These are phyloP conservation scores for Sporisorium scitamineum DNA, from an alignment of 1,284 basidiomycete species.

Conservation along the genomic window DNA sequence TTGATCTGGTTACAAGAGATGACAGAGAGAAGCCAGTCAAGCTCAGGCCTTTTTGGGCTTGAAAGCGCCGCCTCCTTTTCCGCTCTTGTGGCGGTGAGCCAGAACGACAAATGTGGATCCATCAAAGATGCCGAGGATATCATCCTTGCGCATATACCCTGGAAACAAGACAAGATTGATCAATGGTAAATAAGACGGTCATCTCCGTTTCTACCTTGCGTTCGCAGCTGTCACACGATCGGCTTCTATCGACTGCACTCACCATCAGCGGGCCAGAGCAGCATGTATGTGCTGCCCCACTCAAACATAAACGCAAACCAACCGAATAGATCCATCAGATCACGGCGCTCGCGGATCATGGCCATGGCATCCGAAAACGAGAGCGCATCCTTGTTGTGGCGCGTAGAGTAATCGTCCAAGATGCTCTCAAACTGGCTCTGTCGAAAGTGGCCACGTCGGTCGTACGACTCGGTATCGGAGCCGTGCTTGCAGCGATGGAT, in stretches of 20 bases:
- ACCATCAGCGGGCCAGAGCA: constrained; percentile 56
- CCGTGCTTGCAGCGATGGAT: constrained; percentile 73
- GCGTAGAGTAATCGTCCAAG: constrained; percentile 52
- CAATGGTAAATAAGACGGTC: background rate
- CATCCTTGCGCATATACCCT: constrained; percentile 60
- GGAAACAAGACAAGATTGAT: no score
- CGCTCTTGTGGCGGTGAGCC: constrained; percentile 46
- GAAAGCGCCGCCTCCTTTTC: constrained; percentile 38
- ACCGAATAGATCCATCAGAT: constrained; percentile 56
- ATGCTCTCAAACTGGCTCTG: constrained; percentile 37
- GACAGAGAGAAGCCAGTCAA: background rate
- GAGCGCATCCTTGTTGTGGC: constrained; percentile 46
- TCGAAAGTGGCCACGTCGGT: constrained; percentile 62
- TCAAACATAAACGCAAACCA: constrained; percentile 56
- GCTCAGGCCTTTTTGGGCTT: constrained; percentile 28
- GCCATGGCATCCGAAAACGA: constrained; percentile 48
- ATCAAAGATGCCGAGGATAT: constrained; percentile 56
- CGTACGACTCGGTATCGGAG: constrained; percentile 72
- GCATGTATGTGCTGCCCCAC: constrained; percentile 55
- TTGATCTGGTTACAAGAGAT: background rate
- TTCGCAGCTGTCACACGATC: background rate
- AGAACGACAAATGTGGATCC: constrained; percentile 54
- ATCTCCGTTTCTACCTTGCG: background rate
- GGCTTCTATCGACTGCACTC: constrained; percentile 14
- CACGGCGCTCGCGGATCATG: constrained; percentile 48